Conservation (phyloP, 164 flowering plant species). For the Amborella trichopoda region DNA sequence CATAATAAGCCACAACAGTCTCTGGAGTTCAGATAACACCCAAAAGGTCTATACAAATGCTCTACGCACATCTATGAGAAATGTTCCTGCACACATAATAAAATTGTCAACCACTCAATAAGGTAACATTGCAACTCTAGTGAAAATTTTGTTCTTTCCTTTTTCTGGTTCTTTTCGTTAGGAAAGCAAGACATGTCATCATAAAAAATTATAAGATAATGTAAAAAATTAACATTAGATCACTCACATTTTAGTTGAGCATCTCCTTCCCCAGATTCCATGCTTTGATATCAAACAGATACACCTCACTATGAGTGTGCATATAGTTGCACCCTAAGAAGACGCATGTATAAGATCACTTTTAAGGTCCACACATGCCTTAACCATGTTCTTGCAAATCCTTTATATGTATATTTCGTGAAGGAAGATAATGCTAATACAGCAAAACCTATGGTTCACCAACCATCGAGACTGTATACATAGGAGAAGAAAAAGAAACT, state of each 20-base stretch:
- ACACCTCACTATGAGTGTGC: conserved; percentile 7
- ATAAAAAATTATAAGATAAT: too few species aligned
- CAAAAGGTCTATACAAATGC: conserved; percentile 12
- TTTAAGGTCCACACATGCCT: conserved; percentile 7
- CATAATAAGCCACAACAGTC: conserved; percentile 7
- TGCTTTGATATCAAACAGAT: conserved; percentile 4
- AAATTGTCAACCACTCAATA: not conserved
- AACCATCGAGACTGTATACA: conserved; percentile 11
- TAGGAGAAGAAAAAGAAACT: conserved; percentile 7
- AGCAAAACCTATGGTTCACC: conserved; percentile 11
- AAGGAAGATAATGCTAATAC: conserved; percentile 12
- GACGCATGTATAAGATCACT: conserved; percentile 16
- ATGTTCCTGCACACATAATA: conserved; percentile 14
- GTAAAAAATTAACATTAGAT: not conserved
- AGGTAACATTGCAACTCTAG: not conserved
- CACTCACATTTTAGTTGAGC: conserved; percentile 26
- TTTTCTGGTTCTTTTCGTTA: too few species aligned
- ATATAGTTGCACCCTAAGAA: conserved; percentile 12
- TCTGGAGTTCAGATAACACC: conserved; percentile 8
- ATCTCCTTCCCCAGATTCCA: conserved; percentile 14
- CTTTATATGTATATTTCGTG: conserved; percentile 11
- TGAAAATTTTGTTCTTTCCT: too few species aligned
- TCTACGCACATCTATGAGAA: conserved; percentile 11
- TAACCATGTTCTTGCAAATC: conserved; percentile 13
- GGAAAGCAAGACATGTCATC: too few species aligned